phyloP scores from a whole-genome alignment of 176 grass and related monocot species.

The Ensete glaucum region DNA sequence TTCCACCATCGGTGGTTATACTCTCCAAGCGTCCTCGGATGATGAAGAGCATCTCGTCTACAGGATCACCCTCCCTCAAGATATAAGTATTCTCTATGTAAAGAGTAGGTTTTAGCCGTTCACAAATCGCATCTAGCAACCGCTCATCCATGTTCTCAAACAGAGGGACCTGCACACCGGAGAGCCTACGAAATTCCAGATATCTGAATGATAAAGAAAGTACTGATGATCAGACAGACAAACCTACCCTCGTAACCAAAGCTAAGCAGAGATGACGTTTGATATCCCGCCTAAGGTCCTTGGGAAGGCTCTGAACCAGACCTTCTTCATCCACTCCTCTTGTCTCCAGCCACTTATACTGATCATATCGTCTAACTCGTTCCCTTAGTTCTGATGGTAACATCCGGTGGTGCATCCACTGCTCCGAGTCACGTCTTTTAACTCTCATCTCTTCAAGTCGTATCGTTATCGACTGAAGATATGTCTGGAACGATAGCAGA shows the following conservation, averaged over 20 bases:
- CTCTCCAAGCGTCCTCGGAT: slow-evolving; percentile 80
- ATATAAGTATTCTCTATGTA: slow-evolving; percentile 61
- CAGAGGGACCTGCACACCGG: slow-evolving; percentile 57
- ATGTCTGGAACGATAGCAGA: slow-evolving; percentile 41
- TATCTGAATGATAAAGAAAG: background rate
- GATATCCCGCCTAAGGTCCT: slow-evolving; percentile 92
- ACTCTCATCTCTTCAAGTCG: slow-evolving; percentile 95
- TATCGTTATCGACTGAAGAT: slow-evolving; percentile 84
- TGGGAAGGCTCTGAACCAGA: slow-evolving; percentile 89
- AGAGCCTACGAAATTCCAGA: background rate
- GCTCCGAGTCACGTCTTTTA: slow-evolving; percentile 83
- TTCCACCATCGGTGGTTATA: slow-evolving; percentile 72
- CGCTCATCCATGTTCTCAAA: slow-evolving; percentile 86
- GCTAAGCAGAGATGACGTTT: slow-evolving; percentile 93
- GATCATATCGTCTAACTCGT: slow-evolving; percentile 74
- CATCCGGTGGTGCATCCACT: slow-evolving; percentile 92
- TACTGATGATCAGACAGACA: background rate
- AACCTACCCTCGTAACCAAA: slow-evolving; percentile 65
- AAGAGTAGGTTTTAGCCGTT: slow-evolving; percentile 66
- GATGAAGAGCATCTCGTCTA: slow-evolving; percentile 96
- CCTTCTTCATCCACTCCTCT: slow-evolving; percentile 92
- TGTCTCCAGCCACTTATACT: slow-evolving; percentile 89
- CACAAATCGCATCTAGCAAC: slow-evolving; percentile 80
- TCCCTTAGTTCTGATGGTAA: slow-evolving; percentile 62
- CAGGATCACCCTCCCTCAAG: slow-evolving; percentile 92